Base-by-base conservation (phyloP, 352 stramenopile genomes). In the Globisporangium apiculatum region DNA sequence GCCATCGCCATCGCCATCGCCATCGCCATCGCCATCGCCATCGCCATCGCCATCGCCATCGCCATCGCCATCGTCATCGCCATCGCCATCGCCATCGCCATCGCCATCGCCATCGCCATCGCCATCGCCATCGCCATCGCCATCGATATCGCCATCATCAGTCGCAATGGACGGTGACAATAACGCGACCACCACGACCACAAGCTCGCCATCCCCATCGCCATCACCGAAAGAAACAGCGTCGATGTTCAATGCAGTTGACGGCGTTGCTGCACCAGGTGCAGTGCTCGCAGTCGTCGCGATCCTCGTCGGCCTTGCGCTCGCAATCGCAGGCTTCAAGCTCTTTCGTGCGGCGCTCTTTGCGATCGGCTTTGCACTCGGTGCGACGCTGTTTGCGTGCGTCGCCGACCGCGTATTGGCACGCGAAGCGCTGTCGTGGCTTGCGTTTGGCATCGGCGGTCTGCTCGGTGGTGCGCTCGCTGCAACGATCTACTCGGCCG, bases 331-430 rank as follows among this genome's bases (percentile, higher is more conserved):
- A n/a, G 77, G 77, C 51, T 86, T 75, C 60, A 77, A 76, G 45
- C 60, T 86, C n/a, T 67, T 87, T 17, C 77, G 73, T 8, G 71
- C 65, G 31, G 68, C 75, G 36, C 79, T 86, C 65, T 87, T 84
- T 46, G 63, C 70, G 7, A 72, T 73, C 55, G 75, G 75, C 8
- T 85, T 86, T 63, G 59, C 78, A 41, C 69, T 74, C 0, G 75
- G 77, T 9, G 72, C 71, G n/a, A 72, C 79, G 51, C 56, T 82
- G 11, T 37, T 76, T 6, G 70, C 72, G 12, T 63, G 58, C 11
- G 51, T 82, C 42, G 66, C 71, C 12, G 54, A 69, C 55, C 65
- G 70, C 54, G 67, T 69, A 36, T 72, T 80, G 40, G 60, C 66
- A n/a, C 61, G 58, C 60, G 49, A 81, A 67, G 56, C 61, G 3